Evolutionary conservation across 2,329 filamentous ascomycete species (phyloP).

Genomic region (Colletotrichum tabaci): DNA sequence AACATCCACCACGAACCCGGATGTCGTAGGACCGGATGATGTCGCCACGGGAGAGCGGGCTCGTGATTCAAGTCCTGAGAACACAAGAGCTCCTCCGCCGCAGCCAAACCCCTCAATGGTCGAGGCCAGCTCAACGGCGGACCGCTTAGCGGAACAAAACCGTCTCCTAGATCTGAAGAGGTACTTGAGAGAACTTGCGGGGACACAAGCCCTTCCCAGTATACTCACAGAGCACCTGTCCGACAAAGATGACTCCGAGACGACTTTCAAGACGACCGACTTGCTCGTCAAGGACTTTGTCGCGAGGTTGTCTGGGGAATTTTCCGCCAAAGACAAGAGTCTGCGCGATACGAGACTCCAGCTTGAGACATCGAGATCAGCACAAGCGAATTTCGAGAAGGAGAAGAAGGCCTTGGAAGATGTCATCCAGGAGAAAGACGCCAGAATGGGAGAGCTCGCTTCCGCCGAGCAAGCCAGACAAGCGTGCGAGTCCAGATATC

Average conservation of each 20-base stretch:
- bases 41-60: background rate
- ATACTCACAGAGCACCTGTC: background rate
- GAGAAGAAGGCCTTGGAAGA: slow-evolving; percentile 14
- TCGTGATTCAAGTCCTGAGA: background rate
- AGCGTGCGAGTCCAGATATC: background rate
- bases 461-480: background rate
- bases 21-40: background rate
- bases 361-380: background rate
- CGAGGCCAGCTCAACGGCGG: too few relatives aligned
- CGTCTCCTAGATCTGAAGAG: background rate
- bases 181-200: background rate
- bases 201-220: background rate
- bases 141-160: background rate
- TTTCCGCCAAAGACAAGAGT: background rate
- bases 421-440: background rate
- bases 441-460: background rate
- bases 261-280: background rate
- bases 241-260: background rate
- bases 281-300: slow-evolving; percentile 2
- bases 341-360: background rate
- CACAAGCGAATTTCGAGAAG: background rate
- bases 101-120: background rate
- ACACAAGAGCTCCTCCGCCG: background rate
- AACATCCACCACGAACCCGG: background rate
- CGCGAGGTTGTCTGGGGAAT: slow-evolving; percentile 9